Percentiles rank a stretch among this genome's conserved stretches.
Conservation (phyloP, 2,329 filamentous ascomycete species). For the Cordyceps cicadae region DNA sequence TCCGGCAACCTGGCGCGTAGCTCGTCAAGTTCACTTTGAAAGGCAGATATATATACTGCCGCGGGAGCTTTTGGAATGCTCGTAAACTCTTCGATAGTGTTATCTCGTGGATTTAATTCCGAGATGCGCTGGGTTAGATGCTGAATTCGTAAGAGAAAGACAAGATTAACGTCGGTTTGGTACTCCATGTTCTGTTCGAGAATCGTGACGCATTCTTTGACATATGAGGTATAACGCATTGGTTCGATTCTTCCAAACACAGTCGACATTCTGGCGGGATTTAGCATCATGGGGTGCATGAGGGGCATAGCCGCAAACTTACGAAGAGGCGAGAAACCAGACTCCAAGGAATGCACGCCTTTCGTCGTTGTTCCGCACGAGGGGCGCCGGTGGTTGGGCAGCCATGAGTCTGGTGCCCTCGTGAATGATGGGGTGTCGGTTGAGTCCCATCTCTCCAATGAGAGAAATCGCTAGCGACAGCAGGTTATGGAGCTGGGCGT, state of each 20-base stretch:
- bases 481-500: constrained; percentile 44
- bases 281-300: background rate
- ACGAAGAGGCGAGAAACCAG: constrained; percentile 48
- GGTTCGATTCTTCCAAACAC: constrained; percentile 38
- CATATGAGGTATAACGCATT: constrained; percentile 43
- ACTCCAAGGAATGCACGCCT: constrained; percentile 42
- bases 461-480: constrained; percentile 40
- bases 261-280: constrained; percentile 29
- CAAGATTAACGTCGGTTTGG: constrained; percentile 37
- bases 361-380: constrained; percentile 41
- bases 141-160: constrained; percentile 41
- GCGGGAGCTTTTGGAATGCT: constrained; percentile 31
- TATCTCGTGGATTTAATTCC: constrained; percentile 29
- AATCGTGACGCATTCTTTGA: constrained; percentile 40
- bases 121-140: constrained; percentile 43
- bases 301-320: constrained; percentile 18
- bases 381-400: constrained; percentile 29
- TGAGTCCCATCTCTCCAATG: constrained; percentile 39
- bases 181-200: constrained; percentile 37
- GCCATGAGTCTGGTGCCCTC: constrained; percentile 37
- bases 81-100: constrained; percentile 24
- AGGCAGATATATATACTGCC: constrained; percentile 38
- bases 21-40: constrained; percentile 37
- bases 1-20: constrained; percentile 29
- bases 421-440: constrained; percentile 29